phyloP scores from a whole-genome alignment of 2,329 filamentous ascomycete genomes.

The Phialocephala sp. region DNA sequence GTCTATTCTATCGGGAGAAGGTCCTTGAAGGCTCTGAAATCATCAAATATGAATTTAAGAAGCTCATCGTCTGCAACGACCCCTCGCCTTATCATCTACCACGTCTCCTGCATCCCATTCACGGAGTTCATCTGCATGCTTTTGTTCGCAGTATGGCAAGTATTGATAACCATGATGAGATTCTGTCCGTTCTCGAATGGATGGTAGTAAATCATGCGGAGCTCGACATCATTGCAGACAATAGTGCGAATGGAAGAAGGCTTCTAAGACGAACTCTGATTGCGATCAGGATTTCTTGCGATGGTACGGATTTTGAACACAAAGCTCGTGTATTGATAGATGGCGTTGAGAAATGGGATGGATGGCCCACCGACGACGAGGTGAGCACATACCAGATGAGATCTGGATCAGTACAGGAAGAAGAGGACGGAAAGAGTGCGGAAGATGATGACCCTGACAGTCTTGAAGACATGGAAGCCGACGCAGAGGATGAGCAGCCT shows the following conservation, averaged over 20 bases:
- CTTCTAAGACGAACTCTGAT: constrained; percentile 34
- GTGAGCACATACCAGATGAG: constrained; percentile 24
- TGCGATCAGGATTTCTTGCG: constrained; percentile 32
- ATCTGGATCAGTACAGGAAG: constrained; percentile 3
- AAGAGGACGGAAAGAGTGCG: not conserved
- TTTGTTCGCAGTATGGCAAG: constrained; percentile 69
- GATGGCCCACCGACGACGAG: constrained; percentile 40
- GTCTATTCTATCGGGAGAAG: constrained; percentile 1
- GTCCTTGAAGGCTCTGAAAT: constrained; percentile 36
- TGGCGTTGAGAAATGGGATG: constrained; percentile 34
- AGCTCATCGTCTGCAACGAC: constrained; percentile 31
- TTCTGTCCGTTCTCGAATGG: constrained; percentile 64
- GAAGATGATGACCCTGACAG: not conserved
- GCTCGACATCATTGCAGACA: constrained; percentile 28
- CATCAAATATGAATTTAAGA: constrained; percentile 42
- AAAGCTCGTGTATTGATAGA: constrained; percentile 34
- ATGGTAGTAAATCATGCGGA: constrained; percentile 55
- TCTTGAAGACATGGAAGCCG: not conserved
- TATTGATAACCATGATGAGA: constrained; percentile 62
- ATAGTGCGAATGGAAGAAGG: constrained; percentile 29
- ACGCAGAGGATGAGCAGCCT: not conserved
- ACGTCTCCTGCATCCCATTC: constrained; percentile 50
- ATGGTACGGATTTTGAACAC: constrained; percentile 24
- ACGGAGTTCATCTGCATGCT: constrained; percentile 55
- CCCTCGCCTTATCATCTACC: constrained; percentile 30